These are phyloP conservation scores for Phylloboletellus chloephorus DNA, from an alignment of 1,284 basidiomycete species.

Conservation along the genomic window DNA sequence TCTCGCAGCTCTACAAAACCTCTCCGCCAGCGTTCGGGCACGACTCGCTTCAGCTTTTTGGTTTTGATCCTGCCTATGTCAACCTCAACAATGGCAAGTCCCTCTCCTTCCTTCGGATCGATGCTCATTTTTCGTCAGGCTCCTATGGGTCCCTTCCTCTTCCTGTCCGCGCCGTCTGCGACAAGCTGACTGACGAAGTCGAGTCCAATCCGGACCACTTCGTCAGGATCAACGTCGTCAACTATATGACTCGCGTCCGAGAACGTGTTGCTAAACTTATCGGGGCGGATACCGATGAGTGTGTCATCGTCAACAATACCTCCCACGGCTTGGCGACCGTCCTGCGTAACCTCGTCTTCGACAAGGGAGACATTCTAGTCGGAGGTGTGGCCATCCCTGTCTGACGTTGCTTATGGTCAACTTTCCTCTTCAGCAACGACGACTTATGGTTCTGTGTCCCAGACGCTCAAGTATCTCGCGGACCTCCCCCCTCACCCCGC, in stretches of 20 bases:
- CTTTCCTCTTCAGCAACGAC: constrained; percentile 45
- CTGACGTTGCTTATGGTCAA: background rate
- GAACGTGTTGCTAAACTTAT: constrained; percentile 54
- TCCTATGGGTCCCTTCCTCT: constrained; percentile 66
- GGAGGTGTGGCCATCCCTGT: constrained; percentile 24
- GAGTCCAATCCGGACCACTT: constrained; percentile 66
- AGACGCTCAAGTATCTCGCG: constrained; percentile 53
- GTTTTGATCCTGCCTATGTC: constrained; percentile 49
- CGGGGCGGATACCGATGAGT: constrained; percentile 54
- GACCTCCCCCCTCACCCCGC: constrained; percentile 54
- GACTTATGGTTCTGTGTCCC: constrained; percentile 60
- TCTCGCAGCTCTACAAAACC: constrained; percentile 23
- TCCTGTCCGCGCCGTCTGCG: constrained; percentile 51
- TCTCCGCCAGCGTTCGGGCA: constrained; percentile 49
- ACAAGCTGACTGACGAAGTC: constrained; percentile 41
- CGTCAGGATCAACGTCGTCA: constrained; percentile 41
- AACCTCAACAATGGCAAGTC: constrained; percentile 61
- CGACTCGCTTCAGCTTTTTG: constrained; percentile 45
- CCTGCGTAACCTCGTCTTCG: constrained; percentile 52
- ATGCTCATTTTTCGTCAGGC: constrained; percentile 34
- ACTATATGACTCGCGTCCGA: constrained; percentile 35
- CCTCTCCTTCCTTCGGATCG: background rate
- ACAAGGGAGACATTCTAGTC: constrained; percentile 44
- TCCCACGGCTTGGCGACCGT: constrained; percentile 66
- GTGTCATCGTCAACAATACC: constrained; percentile 63